These are phyloP conservation scores for Catharanthus roseus DNA, from an alignment of 257 asterid species.

Conservation along the genomic window DNA sequence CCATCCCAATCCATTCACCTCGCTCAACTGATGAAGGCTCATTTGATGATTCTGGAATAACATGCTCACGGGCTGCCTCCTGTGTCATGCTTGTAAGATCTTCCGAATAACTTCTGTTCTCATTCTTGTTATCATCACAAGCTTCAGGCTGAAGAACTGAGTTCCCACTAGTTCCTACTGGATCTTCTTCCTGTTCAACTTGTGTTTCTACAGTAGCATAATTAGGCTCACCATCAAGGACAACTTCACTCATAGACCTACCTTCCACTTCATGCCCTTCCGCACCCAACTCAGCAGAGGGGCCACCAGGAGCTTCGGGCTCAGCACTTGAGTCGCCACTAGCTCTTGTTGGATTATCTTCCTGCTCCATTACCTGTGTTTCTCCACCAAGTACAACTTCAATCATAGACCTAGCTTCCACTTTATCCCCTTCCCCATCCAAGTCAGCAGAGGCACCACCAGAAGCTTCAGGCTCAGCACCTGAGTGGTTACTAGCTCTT, in stretches of 20 bases:
- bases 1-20: constrained; percentile 37
- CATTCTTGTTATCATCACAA: constrained; percentile 22
- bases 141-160: constrained; percentile 24
- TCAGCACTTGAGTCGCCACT: constrained; percentile 20
- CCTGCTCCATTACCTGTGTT: constrained; percentile 18
- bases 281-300: constrained; percentile 15
- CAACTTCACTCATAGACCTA: constrained; percentile 10
- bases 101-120: constrained; percentile 16
- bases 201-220: constrained; percentile 14
- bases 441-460: too few relatives aligned
- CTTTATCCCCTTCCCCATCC: too few relatives aligned
- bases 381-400: too few relatives aligned
- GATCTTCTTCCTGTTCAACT: constrained; percentile 20
- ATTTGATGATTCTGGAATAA: constrained; percentile 24
- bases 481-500: constrained; percentile 16
- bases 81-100: constrained; percentile 18
- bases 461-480: constrained; percentile 21
- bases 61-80: constrained; percentile 18
- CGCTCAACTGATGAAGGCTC: constrained; percentile 29
- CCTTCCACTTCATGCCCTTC: constrained; percentile 2
- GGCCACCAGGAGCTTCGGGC: constrained; percentile 23
- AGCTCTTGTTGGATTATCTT: constrained; percentile 20
- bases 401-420: too few relatives aligned
- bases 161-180: constrained; percentile 22
- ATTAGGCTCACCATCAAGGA: constrained; percentile 5